Base-by-base conservation (phyloP, 345 rosid species). In the Clarkia xantiana region DNA sequence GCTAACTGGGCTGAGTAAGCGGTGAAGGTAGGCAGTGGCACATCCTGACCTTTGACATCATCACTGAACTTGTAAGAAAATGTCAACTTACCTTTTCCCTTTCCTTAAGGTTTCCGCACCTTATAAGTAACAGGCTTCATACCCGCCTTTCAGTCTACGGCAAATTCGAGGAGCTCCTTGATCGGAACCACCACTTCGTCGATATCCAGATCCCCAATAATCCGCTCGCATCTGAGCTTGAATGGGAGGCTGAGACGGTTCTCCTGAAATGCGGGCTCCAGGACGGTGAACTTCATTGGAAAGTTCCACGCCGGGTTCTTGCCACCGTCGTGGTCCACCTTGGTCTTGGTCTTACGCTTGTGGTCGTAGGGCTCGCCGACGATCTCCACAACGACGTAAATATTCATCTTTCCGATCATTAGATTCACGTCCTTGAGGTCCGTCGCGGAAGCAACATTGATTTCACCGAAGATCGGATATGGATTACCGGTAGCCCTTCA, bases 401-500 rank as follows among this genome's bases (percentile, higher is more conserved):
- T 87, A 49, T 82, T 93, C 97, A 85, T 89, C 56, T 79, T 89
- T 44, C 78, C 53, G 62, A 89, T 48, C 11, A n/a, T n/a, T n/a
- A 76, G 63, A 25, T 85, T 85, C 50, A 80, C 87, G 47, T 82
- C 66, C 57, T 85, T 76, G 22, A 89, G 75, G 57, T 69, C 75
- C 44, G 71, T 76, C 18, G 94, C 97, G 10, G 87, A 76, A 62
- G 64, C 59, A 13, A 81, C 57, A 61, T 76, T 85, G 71, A 89
- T 66, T 6, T 89, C 87, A n/a, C n/a, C n/a, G n/a, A n/a, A n/a
- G n/a, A n/a, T n/a, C n/a, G n/a, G n/a, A n/a, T n/a, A n/a, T n/a
- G n/a, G n/a, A n/a, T n/a, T n/a, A n/a, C n/a, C n/a, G n/a, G n/a
- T n/a, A n/a, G n/a, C n/a, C n/a, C n/a, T n/a, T n/a, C n/a, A n/a